Base-by-base conservation (phyloP, 2,329 filamentous ascomycete species). In the Exophiala bonariae region DNA sequence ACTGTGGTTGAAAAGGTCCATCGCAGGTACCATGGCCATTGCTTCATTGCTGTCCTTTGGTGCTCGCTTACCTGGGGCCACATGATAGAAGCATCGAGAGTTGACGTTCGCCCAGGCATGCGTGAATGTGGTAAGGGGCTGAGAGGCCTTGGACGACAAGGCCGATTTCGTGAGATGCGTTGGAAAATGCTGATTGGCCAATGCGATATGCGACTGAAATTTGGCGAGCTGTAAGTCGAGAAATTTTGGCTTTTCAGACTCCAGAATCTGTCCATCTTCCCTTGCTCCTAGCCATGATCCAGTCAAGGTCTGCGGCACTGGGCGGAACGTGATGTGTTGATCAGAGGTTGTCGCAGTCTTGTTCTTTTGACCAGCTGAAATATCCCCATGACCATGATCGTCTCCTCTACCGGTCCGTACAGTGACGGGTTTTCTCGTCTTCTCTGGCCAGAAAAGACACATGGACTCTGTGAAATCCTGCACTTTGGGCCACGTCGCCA, bases 1-100 rank as follows among this genome's bases (percentile, higher is more conserved):
- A n/a, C 39, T 30, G 34, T 57, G 54, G 19, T 57, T 57, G 49
- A 57, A 57, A 3, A 57, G 52, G 33, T 57, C 54, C 43, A 57
- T 57, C 7, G 44, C 50, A 8, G 54, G 54, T 28, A 49, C 52
- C 13, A 57, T 35, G 2, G 50, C 54, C 46, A 57, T 57, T 22
- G 52, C 51, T 31, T 57, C 52, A 30, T 52, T 48, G n/a, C 41
- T 39, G 28, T 53, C 44, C 18, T 39, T 48, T 10, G 52, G 46
- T 14, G 38, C 19, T 14, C 32, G 35, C 31, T 40, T 35, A 4
- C 43, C 53, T 2, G 46, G 28, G 8, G 35, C 28, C 2, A 49
- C 3, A 37, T 54, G 52, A 37, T 54, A 57, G 49, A 57, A 53
- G 31, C 49, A 53, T 2, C 54, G 41, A 16, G 49, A 50, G 35